Base-by-base conservation (phyloP, 495 filamentous ascomycete genomes). In the Viridothelium virens region DNA sequence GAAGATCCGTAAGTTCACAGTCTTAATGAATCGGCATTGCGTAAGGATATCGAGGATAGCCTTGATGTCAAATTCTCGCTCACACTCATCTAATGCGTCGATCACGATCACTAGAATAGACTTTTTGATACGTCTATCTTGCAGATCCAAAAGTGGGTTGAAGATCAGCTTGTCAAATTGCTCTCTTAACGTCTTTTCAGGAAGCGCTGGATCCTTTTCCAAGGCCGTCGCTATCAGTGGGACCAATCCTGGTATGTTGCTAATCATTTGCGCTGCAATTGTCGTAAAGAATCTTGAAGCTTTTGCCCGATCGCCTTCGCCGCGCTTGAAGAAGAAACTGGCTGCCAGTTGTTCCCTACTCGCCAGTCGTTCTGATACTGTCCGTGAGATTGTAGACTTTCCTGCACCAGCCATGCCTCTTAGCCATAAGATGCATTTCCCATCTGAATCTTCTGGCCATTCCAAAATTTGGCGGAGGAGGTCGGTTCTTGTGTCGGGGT, bases 401-500 rank as follows among this genome's bases (percentile, higher is more conserved):
- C 72, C 72, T 33, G 68, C 72, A 37, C 71, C 71, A 47, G 68
- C 71, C 56, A 67, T 36, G 36, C 70, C 75, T 41, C 66, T 68
- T 34, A 78, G 71, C 75, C 74, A 78, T 66, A 76, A 78, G 67
- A 77, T 73, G 61, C 50, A 41, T 61, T 61, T 64, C 31, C 50
- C 48, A 34, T 67, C 47, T 48, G 37, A 9, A 6, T 53, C 63
- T 18, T 70, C 63, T 1, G 65, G 71, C 71, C 71, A 74, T 46
- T 61, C 39, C 12, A 48, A 5, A 63, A 74, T 74, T 38, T 72
- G 61, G 6, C 65, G 62, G 25, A 72, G 72, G n/a, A 73, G 64
- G 25, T 69, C 65, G 10, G 66, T 68, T 9, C 72, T 63, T 2
- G 72, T 74, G 38, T 70, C 47, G 10, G 39, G 38, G n/a, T 71